phyloP scores from a whole-genome alignment of 116 monocot genomes.

The Posidonia oceanica region DNA sequence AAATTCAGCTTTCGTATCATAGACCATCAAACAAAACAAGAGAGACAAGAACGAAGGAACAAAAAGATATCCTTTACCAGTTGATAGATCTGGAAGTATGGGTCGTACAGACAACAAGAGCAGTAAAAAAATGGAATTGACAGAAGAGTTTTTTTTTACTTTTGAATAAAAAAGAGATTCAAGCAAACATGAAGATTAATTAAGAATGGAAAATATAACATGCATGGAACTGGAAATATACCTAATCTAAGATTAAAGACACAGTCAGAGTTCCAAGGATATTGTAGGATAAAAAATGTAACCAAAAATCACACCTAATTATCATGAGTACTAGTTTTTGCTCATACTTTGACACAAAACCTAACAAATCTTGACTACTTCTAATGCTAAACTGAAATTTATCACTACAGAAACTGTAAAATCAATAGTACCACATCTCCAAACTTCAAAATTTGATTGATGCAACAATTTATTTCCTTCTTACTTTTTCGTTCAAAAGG shows the following conservation, averaged over 20 bases:
- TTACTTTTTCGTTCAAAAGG: slow-evolving; percentile 33
- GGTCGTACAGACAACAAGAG: no score
- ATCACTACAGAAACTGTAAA: background rate
- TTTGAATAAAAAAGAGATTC: no score
- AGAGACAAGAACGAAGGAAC: background rate
- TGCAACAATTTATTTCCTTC: background rate
- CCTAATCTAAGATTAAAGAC: background rate
- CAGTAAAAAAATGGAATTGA: no score
- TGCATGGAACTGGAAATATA: background rate
- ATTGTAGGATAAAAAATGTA: no score
- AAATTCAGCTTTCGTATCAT: background rate
- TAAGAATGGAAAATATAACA: no score
- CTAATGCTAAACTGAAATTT: background rate
- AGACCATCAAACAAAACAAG: background rate
- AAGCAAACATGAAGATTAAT: no score
- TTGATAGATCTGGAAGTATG: background rate
- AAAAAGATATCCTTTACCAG: background rate
- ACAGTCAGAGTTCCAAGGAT: background rate
- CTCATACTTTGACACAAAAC: background rate
- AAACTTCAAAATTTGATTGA: background rate
- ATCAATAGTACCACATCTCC: background rate
- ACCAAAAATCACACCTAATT: no score
- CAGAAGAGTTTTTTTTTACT: no score
- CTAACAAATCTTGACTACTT: background rate
- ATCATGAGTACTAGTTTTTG: no score